Conservation (phyloP, 2,329 filamentous ascomycete genomes). For the Aspergillus thermomutatus region DNA sequence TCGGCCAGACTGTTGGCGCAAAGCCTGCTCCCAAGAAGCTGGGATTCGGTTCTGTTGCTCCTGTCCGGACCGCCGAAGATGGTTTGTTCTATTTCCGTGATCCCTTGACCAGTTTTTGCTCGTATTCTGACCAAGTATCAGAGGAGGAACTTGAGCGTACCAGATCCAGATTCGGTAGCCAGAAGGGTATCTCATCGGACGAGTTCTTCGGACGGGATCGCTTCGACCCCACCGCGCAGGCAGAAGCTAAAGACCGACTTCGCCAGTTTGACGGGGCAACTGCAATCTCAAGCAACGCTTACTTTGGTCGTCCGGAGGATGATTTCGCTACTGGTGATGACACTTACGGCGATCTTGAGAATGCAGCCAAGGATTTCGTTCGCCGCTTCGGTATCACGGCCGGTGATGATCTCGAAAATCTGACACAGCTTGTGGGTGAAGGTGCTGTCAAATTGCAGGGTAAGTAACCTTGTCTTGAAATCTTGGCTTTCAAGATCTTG, state of each 20-base stretch:
- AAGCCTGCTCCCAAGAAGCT: constrained; percentile 68
- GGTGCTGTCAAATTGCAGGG: constrained; percentile 82
- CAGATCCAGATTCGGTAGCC: constrained; percentile 79
- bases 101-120: background rate
- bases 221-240: constrained; percentile 75
- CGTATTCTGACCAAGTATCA: constrained; percentile 21
- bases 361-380: constrained; percentile 93
- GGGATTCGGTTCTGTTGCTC: constrained; percentile 82
- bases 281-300: constrained; percentile 92
- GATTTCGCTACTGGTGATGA: constrained; percentile 66
- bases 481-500: background rate
- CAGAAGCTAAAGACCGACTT: constrained; percentile 82
- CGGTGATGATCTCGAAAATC: constrained; percentile 90
- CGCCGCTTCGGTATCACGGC: constrained; percentile 93
- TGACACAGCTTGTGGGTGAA: constrained; percentile 78
- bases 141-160: constrained; percentile 79
- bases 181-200: constrained; percentile 96
- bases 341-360: constrained; percentile 83
- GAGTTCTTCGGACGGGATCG: constrained; percentile 94
- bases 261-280: constrained; percentile 91
- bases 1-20: constrained; percentile 74
- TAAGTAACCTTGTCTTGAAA: constrained; percentile 22
- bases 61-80: constrained; percentile 65
- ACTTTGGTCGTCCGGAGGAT: constrained; percentile 91
- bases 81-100: constrained; percentile 49